These are phyloP conservation scores for Sphaerulina populicola DNA, from an alignment of 2,329 filamentous ascomycete genomes.

Conservation along the genomic window DNA sequence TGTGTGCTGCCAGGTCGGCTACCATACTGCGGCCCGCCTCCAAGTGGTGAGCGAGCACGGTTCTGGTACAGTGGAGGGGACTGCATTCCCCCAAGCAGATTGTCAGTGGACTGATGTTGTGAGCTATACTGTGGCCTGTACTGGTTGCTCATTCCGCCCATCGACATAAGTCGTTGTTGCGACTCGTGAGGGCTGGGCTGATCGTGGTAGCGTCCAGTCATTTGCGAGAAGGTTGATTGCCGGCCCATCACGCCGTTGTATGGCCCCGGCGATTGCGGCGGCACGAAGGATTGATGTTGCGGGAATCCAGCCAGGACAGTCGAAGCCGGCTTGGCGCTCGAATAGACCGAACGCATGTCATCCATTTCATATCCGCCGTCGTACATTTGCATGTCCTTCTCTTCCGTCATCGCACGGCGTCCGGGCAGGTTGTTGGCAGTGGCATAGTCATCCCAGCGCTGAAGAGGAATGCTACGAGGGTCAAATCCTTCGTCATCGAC, in stretches of 20 bases:
- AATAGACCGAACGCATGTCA: constrained; percentile 94
- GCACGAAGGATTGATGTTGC: constrained; percentile 46
- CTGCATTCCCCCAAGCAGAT: constrained; percentile 32
- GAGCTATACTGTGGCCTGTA: constrained; percentile 35
- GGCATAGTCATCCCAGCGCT: constrained; percentile 97
- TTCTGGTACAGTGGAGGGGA: constrained; percentile 26
- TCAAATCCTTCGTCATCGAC: constrained; percentile 79
- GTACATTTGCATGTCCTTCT: constrained; percentile 26
- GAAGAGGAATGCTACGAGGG: constrained; percentile 82
- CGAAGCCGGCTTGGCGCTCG: constrained; percentile 74
- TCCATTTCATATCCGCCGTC: constrained; percentile 79
- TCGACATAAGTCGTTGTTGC: constrained; percentile 50
- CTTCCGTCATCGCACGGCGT: constrained; percentile 55
- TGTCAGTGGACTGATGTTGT: constrained; percentile 28
- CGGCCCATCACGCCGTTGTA: constrained; percentile 56
- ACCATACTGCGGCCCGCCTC: constrained; percentile 20
- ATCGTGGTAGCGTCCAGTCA: constrained; percentile 50
- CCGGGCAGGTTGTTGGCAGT: constrained; percentile 78
- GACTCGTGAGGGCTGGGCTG: constrained; percentile 43
- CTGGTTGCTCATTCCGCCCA: constrained; percentile 48
- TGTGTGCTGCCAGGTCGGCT: constrained; percentile 25
- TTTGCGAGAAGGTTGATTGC: constrained; percentile 58
- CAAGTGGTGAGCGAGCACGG: constrained; percentile 21
- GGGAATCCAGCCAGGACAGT: constrained; percentile 80
- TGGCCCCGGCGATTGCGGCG: constrained; percentile 70